These are phyloP conservation scores for Heritiera fomes DNA, from an alignment of 345 rosid species.

Conservation along the genomic window DNA sequence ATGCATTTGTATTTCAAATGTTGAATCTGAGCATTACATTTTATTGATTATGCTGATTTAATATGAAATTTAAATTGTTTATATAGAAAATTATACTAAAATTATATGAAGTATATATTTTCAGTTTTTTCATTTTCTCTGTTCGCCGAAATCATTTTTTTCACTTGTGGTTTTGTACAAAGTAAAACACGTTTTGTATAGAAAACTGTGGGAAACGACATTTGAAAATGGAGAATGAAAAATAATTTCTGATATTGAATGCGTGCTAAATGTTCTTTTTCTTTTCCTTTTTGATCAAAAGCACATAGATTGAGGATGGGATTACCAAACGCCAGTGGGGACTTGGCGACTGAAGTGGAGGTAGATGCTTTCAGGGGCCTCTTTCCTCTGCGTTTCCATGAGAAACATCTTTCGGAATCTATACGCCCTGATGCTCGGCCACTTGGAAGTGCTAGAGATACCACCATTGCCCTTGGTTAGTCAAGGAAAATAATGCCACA, in stretches of 20 bases:
- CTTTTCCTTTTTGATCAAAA: not conserved
- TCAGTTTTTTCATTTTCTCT: not conserved
- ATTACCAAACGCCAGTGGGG: conserved; percentile 47
- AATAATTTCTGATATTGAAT: not conserved
- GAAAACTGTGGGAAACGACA: not conserved
- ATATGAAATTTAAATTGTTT: not conserved
- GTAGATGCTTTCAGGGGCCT: conserved; percentile 85
- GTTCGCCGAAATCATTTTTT: not conserved
- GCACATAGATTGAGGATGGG: conserved; percentile 42
- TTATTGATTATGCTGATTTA: not conserved
- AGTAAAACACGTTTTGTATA: not conserved
- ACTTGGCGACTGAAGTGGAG: conserved; percentile 82
- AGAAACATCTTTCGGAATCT: conserved; percentile 75
- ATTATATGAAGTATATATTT: not conserved
- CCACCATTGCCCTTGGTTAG: conserved; percentile 79
- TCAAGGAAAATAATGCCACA: not conserved
- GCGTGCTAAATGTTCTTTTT: not conserved
- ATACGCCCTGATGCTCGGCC: conserved; percentile 86
- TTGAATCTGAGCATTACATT: not conserved
- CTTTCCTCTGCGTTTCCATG: conserved; percentile 79
- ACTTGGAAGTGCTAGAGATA: conserved; percentile 75
- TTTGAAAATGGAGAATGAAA: not conserved
- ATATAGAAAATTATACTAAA: not conserved
- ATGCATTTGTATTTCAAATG: not conserved
- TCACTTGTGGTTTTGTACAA: not conserved